Evolutionary conservation across 768 basidiomycete species (phyloP).

Genomic region (Mycena chlorophos): DNA sequence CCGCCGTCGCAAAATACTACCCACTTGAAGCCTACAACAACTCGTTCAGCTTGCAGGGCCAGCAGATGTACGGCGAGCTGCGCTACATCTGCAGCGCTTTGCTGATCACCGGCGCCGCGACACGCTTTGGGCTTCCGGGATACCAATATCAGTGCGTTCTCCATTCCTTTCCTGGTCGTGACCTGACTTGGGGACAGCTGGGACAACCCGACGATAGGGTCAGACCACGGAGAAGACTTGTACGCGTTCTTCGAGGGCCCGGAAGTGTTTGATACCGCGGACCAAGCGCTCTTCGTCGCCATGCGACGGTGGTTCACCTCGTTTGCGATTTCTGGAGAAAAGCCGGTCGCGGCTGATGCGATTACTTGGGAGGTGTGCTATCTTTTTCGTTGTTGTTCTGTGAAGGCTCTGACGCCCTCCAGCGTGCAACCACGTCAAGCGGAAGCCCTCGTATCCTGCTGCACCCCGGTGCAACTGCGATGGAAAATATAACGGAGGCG

Average conservation of each 20-base stretch:
- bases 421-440: background rate
- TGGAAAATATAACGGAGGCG: too few relatives aligned
- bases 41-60: constrained; percentile 40
- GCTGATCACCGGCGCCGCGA: constrained; percentile 34
- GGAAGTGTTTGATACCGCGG: constrained; percentile 24
- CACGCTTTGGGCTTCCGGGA: constrained; percentile 20
- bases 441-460: too few relatives aligned
- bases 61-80: constrained; percentile 48
- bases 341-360: constrained; percentile 27
- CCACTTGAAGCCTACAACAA: constrained; percentile 34
- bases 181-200: constrained; percentile 25
- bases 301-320: constrained; percentile 43
- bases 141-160: constrained; percentile 41
- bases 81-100: constrained; percentile 44
- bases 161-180: background rate
- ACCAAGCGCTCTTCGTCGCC: constrained; percentile 32
- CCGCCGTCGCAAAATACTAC: constrained; percentile 33
- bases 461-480: too few relatives aligned
- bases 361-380: constrained; percentile 31
- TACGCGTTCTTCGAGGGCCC: constrained; percentile 35
- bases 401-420: background rate
- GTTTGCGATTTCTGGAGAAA: constrained; percentile 36
- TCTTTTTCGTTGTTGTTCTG: background rate
- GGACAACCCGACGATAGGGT: constrained; percentile 39
- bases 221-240: constrained; percentile 37